Base-by-base conservation (phyloP, 2,329 filamentous ascomycete genomes). In the Colletotrichum tabaci region DNA sequence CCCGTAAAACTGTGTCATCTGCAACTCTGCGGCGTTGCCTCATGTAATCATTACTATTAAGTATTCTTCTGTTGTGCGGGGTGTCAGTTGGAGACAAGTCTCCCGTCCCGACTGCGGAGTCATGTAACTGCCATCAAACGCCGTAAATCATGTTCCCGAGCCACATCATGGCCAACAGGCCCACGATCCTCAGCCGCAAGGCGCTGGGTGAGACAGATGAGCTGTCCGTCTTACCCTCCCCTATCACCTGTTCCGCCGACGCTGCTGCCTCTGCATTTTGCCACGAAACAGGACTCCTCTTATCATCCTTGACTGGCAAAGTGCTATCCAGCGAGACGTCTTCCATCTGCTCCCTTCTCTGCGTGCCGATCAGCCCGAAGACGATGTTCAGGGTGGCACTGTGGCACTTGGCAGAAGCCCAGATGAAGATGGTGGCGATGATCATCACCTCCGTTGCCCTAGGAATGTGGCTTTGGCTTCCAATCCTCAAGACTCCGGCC, bases 401-500 rank as follows among this genome's bases (percentile, higher is more conserved):
- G 26, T 67, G 72, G 61, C 68, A 66, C 40, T 65, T 72, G 15
- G 56, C 26, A 38, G 65, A 60, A 5, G 69, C 52, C 68, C 68
- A 74, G 30, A 74, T 46, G 15, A 81, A 75, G 46, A 81, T 26
- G 35, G 74, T 72, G 30, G 74, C 73, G 71, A 81, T 75, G 9
- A 78, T 50, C 26, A 74, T 73, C 65, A 38, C 75, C 65, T 64
- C 67, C n/a, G 18, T 38, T 46, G 75, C 62, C 12, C 74, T 75
- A 26, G 49, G 52, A 4, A 63, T 18, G 23, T 16, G 53, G n/a
- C 64, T 52, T 21, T 26, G 53, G 30, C 62, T 47, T 12, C 74
- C 73, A 44, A 75, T 67, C 64, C 83, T 76, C 18, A 90, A 80
- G n/a, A 86, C 74, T 0, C 85, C 86, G 49, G 84, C 84, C 8